A percentile compares a stretch with the other conserved stretches of the same genome.
Evolutionary conservation across 768 basidiomycete species (phyloP).

Genomic region (Pleurotus ostreatus): DNA sequence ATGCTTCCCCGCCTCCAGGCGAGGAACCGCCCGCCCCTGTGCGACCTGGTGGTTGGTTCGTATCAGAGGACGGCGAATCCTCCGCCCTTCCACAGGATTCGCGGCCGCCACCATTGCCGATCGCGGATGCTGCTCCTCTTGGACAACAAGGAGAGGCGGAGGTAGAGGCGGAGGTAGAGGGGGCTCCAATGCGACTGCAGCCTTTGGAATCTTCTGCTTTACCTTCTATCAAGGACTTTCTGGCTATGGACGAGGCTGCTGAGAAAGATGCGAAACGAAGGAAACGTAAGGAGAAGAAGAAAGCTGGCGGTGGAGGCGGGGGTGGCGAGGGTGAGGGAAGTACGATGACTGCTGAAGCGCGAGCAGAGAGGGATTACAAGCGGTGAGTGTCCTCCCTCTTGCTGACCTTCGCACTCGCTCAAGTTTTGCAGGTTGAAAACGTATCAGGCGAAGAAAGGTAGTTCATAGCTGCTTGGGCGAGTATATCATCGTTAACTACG

Average conservation of each 20-base stretch:
- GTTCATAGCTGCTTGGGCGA: neutral
- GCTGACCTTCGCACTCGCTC: neutral
- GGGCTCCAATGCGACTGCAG: slow-evolving; percentile 50
- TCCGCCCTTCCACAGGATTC: slow-evolving; percentile 9
- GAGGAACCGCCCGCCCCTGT: slow-evolving; percentile 10
- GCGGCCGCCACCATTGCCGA: slow-evolving; percentile 6
- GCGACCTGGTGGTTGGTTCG: slow-evolving; percentile 37
- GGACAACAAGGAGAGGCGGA: slow-evolving; percentile 18
- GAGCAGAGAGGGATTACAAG: slow-evolving; percentile 55
- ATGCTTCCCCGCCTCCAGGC: slow-evolving; percentile 9
- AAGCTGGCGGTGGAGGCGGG: slow-evolving; percentile 35
- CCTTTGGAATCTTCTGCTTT: slow-evolving; percentile 78
- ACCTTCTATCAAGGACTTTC: slow-evolving; percentile 78
- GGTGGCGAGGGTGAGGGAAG: slow-evolving; percentile 27
- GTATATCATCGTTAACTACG: neutral
- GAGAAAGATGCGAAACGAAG: slow-evolving; percentile 63
- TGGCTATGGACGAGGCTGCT: slow-evolving; percentile 71
- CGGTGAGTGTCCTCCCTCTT: slow-evolving; percentile 29
- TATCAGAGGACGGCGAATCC: slow-evolving; percentile 31
- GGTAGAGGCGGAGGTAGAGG: slow-evolving; percentile 37
- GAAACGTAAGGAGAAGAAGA: slow-evolving; percentile 76
- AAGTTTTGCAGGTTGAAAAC: slow-evolving; percentile 29
- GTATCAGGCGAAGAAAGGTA: slow-evolving; percentile 17
- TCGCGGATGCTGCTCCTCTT: neutral
- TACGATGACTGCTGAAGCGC: slow-evolving; percentile 39